phyloP scores from a whole-genome alignment of 2,329 filamentous ascomycete genomes.

The Colletotrichum phormii region DNA sequence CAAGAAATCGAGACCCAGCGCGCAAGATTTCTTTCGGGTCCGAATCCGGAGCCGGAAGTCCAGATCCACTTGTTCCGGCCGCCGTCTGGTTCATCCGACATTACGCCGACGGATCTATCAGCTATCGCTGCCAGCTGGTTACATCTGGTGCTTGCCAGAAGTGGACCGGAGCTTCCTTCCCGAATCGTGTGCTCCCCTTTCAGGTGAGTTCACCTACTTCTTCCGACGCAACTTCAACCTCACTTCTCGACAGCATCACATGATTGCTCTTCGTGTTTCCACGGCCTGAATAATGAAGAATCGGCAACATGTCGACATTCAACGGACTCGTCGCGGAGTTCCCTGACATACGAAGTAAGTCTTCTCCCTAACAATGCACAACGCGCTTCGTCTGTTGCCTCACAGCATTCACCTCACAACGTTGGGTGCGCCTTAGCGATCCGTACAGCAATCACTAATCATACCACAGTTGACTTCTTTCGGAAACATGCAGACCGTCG shows the following conservation, averaged over 20 bases:
- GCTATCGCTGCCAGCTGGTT: accelerated
- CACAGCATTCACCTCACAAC: slow-evolving; percentile 14
- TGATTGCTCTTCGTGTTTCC: too few relatives aligned
- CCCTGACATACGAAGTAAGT: slow-evolving; percentile 76
- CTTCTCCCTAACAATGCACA: background rate
- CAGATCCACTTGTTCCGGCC: background rate
- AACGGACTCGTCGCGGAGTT: slow-evolving; percentile 80
- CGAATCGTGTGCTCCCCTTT: background rate
- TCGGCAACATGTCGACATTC: slow-evolving; percentile 77
- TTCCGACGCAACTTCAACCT: background rate
- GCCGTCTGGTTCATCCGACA: background rate
- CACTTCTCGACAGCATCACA: background rate
- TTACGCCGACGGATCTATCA: accelerated
- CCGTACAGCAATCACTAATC: slow-evolving; percentile 27
- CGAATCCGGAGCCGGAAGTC: background rate
- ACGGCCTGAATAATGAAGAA: background rate
- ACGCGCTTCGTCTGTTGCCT: background rate
- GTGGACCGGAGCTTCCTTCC: background rate
- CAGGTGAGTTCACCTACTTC: background rate
- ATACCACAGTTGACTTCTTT: slow-evolving; percentile 82
- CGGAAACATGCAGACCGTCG: slow-evolving; percentile 63
- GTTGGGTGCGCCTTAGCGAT: background rate
- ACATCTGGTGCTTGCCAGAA: accelerated
- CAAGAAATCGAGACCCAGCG: background rate
- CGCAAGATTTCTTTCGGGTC: background rate